Evolutionary conservation across 1,284 basidiomycete species (phyloP).

Genomic region (Cryptococcus sp.): DNA sequence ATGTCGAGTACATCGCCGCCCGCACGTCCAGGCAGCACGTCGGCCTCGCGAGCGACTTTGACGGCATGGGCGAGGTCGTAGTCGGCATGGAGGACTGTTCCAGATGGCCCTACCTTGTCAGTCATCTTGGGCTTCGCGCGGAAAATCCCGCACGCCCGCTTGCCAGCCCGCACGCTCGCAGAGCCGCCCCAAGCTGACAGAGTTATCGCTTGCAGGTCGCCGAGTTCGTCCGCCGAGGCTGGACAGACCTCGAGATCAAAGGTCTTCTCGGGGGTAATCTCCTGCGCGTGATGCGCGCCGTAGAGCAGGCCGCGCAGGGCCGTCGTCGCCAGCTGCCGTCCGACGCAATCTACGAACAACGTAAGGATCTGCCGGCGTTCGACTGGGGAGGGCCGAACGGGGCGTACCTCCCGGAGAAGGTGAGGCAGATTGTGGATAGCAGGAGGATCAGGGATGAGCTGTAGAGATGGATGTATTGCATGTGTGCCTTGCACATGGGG

Average conservation of each 20-base stretch:
- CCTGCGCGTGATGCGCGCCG: conserved; percentile 66
- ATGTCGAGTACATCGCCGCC: conserved; percentile 73
- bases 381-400: conserved; percentile 5
- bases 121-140: no score
- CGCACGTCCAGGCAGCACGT: conserved; percentile 62
- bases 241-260: conserved; percentile 68
- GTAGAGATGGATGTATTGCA: background rate
- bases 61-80: conserved; percentile 59
- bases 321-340: conserved; percentile 43
- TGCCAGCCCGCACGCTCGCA: no score
- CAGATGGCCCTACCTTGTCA: conserved; percentile 58
- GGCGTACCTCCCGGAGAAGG: conserved; percentile 3
- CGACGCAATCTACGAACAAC: conserved; percentile 37
- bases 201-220: conserved; percentile 31
- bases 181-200: background rate
- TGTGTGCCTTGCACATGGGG: conserved; percentile 44
- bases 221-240: conserved; percentile 71
- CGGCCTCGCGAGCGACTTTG: conserved; percentile 49
- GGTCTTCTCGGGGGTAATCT: conserved; percentile 74
- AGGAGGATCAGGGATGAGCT: conserved; percentile 2
- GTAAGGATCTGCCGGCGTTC: conserved; percentile 38
- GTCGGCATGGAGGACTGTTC: conserved; percentile 60
- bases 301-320: conserved; percentile 60
- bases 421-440: conserved; percentile 3
- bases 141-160: no score